These are phyloP conservation scores for Tylopilus intermedius DNA, from an alignment of 768 basidiomycete species.

Conservation along the genomic window DNA sequence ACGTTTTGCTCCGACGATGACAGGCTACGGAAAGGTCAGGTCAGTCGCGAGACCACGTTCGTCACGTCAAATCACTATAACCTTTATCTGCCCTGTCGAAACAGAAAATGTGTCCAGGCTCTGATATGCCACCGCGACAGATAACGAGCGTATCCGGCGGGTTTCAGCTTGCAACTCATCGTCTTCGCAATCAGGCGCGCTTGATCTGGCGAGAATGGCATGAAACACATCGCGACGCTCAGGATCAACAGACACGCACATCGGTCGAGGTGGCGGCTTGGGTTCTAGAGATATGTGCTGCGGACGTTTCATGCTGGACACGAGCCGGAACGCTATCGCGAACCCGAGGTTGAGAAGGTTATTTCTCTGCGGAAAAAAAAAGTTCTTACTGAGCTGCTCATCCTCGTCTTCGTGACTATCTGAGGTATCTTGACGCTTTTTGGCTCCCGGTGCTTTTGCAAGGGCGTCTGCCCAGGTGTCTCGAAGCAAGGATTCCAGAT, in stretches of 20 bases:
- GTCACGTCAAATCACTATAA: neutral
- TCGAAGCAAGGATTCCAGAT: slow-evolving; percentile 21
- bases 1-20: slow-evolving; percentile 9
- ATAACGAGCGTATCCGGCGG: slow-evolving; percentile 37
- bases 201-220: slow-evolving; percentile 31
- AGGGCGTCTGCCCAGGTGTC: slow-evolving; percentile 19
- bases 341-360: neutral
- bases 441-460: neutral
- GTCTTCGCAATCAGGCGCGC: slow-evolving; percentile 50
- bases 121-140: slow-evolving; percentile 37
- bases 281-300: slow-evolving; percentile 40
- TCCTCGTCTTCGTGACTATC: neutral
- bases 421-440: slow-evolving; percentile 6
- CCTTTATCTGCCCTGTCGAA: slow-evolving; percentile 19
- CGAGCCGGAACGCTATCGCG: slow-evolving; percentile 43
- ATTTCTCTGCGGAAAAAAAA: neutral
- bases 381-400: neutral
- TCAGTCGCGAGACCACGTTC: neutral
- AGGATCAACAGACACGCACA: slow-evolving; percentile 28
- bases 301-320: slow-evolving; percentile 35
- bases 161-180: slow-evolving; percentile 37
- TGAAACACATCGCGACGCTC: neutral
- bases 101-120: slow-evolving; percentile 21
- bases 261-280: slow-evolving; percentile 33
- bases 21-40: slow-evolving; percentile 9